These are phyloP conservation scores for Gracilaria gracilis DNA, from an alignment of 23 red algal genomes.

Conservation along the genomic window DNA sequence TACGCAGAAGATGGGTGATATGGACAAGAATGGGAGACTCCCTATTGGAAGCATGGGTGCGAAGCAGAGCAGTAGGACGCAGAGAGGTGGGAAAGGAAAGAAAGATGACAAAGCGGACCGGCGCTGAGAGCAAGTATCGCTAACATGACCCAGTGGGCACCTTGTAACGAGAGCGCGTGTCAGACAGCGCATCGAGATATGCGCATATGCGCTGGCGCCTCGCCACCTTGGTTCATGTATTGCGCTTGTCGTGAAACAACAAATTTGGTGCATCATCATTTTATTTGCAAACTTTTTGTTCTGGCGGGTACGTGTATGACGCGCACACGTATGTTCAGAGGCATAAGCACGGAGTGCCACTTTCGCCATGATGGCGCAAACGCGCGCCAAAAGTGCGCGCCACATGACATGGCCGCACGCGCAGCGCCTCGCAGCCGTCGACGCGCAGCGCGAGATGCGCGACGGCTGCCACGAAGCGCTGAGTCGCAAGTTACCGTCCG, in stretches of 20 bases:
- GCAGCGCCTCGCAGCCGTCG: not conserved
- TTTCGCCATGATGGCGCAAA: not conserved
- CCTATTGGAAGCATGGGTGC: no score
- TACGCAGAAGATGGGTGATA: no score
- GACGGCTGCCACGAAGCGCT: not conserved
- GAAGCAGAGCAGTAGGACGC: no score
- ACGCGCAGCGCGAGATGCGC: not conserved
- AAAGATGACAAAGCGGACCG: not conserved
- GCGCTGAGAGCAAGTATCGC: not conserved
- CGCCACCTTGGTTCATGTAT: not conserved
- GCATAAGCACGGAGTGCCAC: no score
- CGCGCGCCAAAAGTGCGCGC: not conserved
- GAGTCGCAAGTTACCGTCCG: conserved; percentile 26
- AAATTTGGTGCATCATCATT: no score
- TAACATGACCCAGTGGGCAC: not conserved
- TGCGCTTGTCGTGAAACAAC: no score
- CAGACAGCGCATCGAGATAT: not conserved
- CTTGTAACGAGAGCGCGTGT: not conserved
- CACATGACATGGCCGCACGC: not conserved
- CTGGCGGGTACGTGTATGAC: not conserved
- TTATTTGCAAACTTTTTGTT: no score
- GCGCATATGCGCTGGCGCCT: not conserved
- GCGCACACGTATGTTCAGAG: no score
- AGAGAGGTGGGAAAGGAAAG: no score
- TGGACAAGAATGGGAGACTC: no score